Percentiles rank a stretch among this genome's conserved stretches.
phyloP scores from a whole-genome alignment of 176 grass and related monocot species.

The Musa schizocarpa region DNA sequence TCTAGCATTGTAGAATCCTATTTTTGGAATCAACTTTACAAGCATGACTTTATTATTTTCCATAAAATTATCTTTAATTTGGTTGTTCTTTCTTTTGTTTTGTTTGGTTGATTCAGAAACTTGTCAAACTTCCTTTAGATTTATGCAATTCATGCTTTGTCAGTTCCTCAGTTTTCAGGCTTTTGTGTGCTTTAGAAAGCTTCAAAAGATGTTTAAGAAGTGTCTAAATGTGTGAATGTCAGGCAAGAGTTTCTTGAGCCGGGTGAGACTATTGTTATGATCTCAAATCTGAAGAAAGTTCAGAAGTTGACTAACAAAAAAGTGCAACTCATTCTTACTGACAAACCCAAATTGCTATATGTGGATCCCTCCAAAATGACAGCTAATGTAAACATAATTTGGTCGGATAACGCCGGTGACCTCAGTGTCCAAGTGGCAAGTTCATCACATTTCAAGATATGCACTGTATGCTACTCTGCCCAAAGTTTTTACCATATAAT shows the following conservation, averaged over 20 bases:
- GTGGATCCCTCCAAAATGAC: constrained; percentile 91
- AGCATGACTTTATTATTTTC: too few species aligned
- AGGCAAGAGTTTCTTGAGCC: constrained; percentile 94
- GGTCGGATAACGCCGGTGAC: constrained; percentile 68
- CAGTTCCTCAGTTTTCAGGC: neutral
- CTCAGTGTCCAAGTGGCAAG: constrained; percentile 67
- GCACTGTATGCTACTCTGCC: constrained; percentile 35
- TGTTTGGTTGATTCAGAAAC: neutral
- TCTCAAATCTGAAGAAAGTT: constrained; percentile 95
- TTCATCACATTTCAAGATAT: constrained; percentile 94
- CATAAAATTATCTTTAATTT: neutral
- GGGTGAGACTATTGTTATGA: constrained; percentile 79
- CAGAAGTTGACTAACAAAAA: constrained; percentile 95
- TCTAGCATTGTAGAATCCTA: neutral
- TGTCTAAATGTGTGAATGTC: neutral
- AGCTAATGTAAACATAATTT: constrained; percentile 66
- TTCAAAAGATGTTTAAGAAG: neutral
- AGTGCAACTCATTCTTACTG: constrained; percentile 84
- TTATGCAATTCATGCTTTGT: neutral
- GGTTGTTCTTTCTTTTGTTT: neutral
- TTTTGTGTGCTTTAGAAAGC: neutral
- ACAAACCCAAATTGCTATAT: constrained; percentile 85
- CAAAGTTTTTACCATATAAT: neutral
- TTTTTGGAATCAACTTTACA: neutral
- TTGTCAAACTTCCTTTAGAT: neutral